phyloP scores from a whole-genome alignment of 208 protist genomes.

The Wallacemonas sp. region DNA sequence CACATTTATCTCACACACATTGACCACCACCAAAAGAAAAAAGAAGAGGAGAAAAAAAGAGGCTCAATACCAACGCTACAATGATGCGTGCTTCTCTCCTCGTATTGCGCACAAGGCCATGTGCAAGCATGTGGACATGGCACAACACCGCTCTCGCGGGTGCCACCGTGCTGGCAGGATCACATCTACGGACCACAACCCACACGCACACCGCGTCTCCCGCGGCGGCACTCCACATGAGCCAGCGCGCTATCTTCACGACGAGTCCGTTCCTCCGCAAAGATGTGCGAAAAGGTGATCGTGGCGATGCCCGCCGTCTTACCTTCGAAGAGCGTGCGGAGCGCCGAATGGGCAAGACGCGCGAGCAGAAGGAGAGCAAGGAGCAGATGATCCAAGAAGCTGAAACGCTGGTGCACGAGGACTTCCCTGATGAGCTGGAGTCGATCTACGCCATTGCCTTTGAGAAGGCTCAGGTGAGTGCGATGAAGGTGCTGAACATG shows the following conservation, averaged over 20 bases:
- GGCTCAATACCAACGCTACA: too few relatives aligned
- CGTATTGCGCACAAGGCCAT: too few relatives aligned
- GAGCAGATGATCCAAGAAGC: conserved; percentile 76
- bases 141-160: too few relatives aligned
- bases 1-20: too few relatives aligned
- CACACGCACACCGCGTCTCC: too few relatives aligned
- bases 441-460: conserved; percentile 50
- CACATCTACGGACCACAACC: too few relatives aligned
- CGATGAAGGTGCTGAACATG: conserved; percentile 90
- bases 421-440: conserved; percentile 80
- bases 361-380: conserved; percentile 51
- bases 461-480: conserved; percentile 76
- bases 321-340: conserved; percentile 86
- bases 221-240: background rate
- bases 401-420: conserved; percentile 56
- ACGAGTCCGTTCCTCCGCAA: conserved; percentile 34
- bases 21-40: too few relatives aligned
- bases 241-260: conserved; percentile 18
- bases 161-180: too few relatives aligned
- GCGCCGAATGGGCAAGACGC: conserved; percentile 71
- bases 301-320: conserved; percentile 69
- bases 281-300: conserved; percentile 68
- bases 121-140: too few relatives aligned
- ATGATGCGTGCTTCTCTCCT: too few relatives aligned
- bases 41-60: too few relatives aligned